Base-by-base conservation (phyloP, 2,329 filamentous ascomycete species). In the Curvularia sp. region DNA sequence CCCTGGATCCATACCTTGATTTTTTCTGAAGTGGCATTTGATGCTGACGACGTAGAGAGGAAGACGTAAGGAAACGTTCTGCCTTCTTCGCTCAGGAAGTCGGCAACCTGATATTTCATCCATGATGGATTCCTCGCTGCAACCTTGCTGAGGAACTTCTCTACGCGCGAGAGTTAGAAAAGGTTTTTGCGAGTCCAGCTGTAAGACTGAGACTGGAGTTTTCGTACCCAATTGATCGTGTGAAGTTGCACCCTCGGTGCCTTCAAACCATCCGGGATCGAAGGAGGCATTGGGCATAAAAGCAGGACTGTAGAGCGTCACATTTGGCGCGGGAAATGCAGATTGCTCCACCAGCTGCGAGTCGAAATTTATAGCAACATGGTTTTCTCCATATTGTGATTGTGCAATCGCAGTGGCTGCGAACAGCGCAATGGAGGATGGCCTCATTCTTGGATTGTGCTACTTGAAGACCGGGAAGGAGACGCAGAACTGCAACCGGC, bases 1-100 rank as follows among this genome's bases (percentile, higher is more conserved):
- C 70, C 75, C 53, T 78, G 76, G 4, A 78, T 68, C 70, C 74
- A 78, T 13, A 78, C 69, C 22, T 69, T 64, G 10, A 78, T 42
- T 51, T 78, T 78, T n/a, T 55, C 54, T 39, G 66, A 55, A 5
- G 53, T 53, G 1, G 38, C 9, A 10, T 48, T 49, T 2, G 31
- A 31, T 3, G 60, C 20, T 1, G 64, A 26, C 26, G 66, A 26
- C 26, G 66, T 65, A 2, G 68, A 69, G 4, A 75, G 70, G 43
- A 64, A 68, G 43, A 74, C 62, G 38, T 76, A 76, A 1, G 72
- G 71, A 52, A 77, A 73, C 5, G 63, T 56, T 6, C 68, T 65
- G 24, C 71, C 74, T 44, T 77, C 75, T 54, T 78, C 75, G 28
- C 71, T 73, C 5, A 68, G 35, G 47, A 74, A 77, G 2, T 70